Conservation (phyloP, 192 early-diverging fungal species). For the Entomortierella lignicola region DNA sequence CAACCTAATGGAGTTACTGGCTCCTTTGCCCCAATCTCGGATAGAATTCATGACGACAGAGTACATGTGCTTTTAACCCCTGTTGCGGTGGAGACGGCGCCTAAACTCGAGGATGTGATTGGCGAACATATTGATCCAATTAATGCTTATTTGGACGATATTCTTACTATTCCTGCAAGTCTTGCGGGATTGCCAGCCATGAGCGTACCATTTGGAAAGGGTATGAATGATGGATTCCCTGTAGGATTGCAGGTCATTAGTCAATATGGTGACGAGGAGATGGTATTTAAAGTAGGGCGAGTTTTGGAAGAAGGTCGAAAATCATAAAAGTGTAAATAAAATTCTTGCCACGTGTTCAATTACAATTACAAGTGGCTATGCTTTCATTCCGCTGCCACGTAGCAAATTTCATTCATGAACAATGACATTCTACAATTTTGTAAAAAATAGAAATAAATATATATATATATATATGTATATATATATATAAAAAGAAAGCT, state of each 20-base stretch:
- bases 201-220: conserved; percentile 67
- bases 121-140: conserved; percentile 53
- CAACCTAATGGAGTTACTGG: conserved; percentile 67
- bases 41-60: conserved; percentile 7
- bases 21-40: not conserved
- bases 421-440: no score
- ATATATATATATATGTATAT: no score
- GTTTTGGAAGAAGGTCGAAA: conserved; percentile 47
- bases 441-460: no score
- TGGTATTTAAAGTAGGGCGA: conserved; percentile 63
- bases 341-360: not conserved
- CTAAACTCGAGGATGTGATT: conserved; percentile 54
- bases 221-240: conserved; percentile 65
- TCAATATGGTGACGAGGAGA: conserved; percentile 85
- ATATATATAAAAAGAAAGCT: no score
- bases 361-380: not conserved
- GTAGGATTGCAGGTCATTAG: conserved; percentile 88
- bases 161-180: conserved; percentile 90
- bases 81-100: conserved; percentile 79
- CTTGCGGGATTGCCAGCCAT: conserved; percentile 86
- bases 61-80: conserved; percentile 89
- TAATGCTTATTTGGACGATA: conserved; percentile 84
- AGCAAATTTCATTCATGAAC: no score
- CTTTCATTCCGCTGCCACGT: no score
- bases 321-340: no score